Percentiles rank a stretch among this genome's conserved stretches.
These are phyloP conservation scores for Suhomyces bribrorum DNA, from an alignment of 1,139 yeast genomes.

Conservation along the genomic window DNA sequence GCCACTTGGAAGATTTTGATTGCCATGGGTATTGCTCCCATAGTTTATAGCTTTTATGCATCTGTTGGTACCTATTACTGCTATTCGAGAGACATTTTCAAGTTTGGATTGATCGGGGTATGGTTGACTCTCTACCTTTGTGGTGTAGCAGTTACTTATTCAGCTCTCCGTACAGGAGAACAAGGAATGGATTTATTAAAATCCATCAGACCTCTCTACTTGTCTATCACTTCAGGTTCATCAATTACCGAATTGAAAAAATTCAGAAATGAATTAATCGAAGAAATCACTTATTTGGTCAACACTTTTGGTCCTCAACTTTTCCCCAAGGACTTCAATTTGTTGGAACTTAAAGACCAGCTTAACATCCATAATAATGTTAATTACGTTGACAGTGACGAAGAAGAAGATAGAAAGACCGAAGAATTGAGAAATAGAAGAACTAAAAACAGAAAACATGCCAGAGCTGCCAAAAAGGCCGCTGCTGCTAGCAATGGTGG, in stretches of 20 bases:
- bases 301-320: slow-evolving; percentile 48
- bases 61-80: slow-evolving; percentile 58
- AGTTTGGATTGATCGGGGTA: slow-evolving; percentile 29
- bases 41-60: slow-evolving; percentile 80
- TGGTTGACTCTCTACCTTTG: slow-evolving; percentile 53
- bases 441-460: slow-evolving; percentile 28
- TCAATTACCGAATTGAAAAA: slow-evolving; percentile 54
- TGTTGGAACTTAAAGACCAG: slow-evolving; percentile 37
- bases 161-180: slow-evolving; percentile 89
- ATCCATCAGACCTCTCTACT: slow-evolving; percentile 76
- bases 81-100: slow-evolving; percentile 26
- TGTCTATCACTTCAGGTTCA: slow-evolving; percentile 67
- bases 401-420: slow-evolving; percentile 58
- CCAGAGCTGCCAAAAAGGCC: slow-evolving; percentile 19
- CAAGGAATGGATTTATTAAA: slow-evolving; percentile 88
- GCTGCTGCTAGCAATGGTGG: slow-evolving; percentile 5
- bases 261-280: slow-evolving; percentile 39
- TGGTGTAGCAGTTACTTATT: slow-evolving; percentile 75
- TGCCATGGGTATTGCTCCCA: slow-evolving; percentile 85
- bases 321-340: slow-evolving; percentile 49
- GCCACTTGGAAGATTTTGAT: slow-evolving; percentile 83
- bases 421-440: slow-evolving; percentile 53
- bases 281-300: slow-evolving; percentile 46
- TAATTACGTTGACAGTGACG: slow-evolving; percentile 46
- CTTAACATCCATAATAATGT: slow-evolving; percentile 30